Conservation (phyloP, 78 protist genomes). For the Planoprotostelium fungivorum region DNA sequence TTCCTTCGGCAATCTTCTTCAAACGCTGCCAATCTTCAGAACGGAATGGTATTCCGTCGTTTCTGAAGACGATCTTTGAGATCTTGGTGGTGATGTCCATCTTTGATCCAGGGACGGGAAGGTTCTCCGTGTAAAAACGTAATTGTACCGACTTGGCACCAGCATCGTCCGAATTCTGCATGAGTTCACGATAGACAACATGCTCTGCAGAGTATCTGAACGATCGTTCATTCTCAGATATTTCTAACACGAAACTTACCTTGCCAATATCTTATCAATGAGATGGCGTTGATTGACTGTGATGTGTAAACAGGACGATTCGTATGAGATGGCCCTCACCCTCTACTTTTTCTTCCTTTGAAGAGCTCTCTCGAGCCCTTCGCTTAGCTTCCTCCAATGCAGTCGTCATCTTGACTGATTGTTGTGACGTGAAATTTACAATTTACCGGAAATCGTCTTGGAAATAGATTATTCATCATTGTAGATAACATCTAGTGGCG, state of each 20-base stretch:
- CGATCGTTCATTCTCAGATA: background rate
- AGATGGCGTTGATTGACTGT: slow-evolving; percentile 21
- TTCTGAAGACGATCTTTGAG: slow-evolving; percentile 3
- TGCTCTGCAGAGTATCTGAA: slow-evolving; percentile 11
- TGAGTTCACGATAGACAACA: slow-evolving; percentile 11
- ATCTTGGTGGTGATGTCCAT: background rate
- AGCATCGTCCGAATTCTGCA: slow-evolving; percentile 31
- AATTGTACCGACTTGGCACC: background rate
- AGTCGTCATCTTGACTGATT: background rate
- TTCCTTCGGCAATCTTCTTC: slow-evolving; percentile 23
- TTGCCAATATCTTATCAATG: slow-evolving; percentile 12
- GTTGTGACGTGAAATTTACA: no score
- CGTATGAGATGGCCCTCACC: background rate
- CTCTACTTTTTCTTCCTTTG: background rate
- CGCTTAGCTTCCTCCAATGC: background rate
- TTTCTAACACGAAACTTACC: background rate
- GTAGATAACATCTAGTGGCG: no score
- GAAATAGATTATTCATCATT: no score
- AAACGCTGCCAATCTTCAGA: slow-evolving; percentile 12
- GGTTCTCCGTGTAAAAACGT: background rate
- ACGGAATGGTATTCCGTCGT: slow-evolving; percentile 7
- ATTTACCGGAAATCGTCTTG: no score
- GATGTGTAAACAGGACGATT: background rate
- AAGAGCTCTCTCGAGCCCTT: background rate
- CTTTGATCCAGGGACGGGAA: background rate